Conservation (phyloP, 768 basidiomycete genomes). For the Podaxis carcinomalis region DNA sequence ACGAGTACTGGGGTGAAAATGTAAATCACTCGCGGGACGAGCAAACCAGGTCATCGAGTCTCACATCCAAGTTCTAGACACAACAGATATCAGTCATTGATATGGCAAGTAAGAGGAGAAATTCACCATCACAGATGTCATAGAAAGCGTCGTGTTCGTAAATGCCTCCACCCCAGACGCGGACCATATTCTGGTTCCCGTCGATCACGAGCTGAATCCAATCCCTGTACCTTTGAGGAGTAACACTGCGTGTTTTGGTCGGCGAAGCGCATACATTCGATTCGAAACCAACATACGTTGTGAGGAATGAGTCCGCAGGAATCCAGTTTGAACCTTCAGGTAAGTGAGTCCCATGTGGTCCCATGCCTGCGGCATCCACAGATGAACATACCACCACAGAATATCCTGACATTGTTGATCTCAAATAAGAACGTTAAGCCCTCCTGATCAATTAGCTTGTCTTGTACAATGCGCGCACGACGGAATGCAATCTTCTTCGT, state of each 20-base stretch:
- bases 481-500: slow-evolving; percentile 72
- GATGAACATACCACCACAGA: slow-evolving; percentile 65
- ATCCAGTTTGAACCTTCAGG: slow-evolving; percentile 84
- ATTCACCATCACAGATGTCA: slow-evolving; percentile 71
- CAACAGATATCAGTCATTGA: neutral
- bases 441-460: slow-evolving; percentile 68
- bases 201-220: slow-evolving; percentile 86
- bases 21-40: neutral
- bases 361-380: neutral
- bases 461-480: slow-evolving; percentile 73
- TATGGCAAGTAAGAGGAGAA: neutral
- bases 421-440: slow-evolving; percentile 89
- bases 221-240: slow-evolving; percentile 55
- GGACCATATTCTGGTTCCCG: slow-evolving; percentile 90
- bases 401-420: slow-evolving; percentile 83
- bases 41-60: slow-evolving; percentile 14
- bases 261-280: neutral
- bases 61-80: slow-evolving; percentile 60
- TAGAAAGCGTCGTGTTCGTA: slow-evolving; percentile 85
- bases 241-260: slow-evolving; percentile 27
- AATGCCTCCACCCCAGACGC: slow-evolving; percentile 93
- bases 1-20: slow-evolving; percentile 61
- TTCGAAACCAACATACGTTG: slow-evolving; percentile 45
- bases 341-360: neutral
- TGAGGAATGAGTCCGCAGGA: slow-evolving; percentile 88